Evolutionary conservation across 2,329 filamentous ascomycete species (phyloP), one percentile per base, ranked within the genome.

Genomic region (Lanzia echinophila): DNA sequence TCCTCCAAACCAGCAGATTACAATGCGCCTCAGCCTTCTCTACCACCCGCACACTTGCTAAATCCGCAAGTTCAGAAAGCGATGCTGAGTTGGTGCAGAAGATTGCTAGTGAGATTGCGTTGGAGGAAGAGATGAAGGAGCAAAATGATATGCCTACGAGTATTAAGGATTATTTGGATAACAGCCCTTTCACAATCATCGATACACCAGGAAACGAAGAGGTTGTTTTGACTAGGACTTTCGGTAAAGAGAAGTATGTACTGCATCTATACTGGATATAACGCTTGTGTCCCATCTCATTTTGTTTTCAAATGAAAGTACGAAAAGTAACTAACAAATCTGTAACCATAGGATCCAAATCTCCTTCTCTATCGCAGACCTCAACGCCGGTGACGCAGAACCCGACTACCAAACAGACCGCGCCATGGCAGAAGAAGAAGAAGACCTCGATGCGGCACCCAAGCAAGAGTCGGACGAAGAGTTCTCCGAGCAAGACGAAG

Each of bases 201-300:
- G 94, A 99, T 72, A 82, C 79, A 32, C 78, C 86, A 28, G 94
- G 94, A 58, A 81, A 90, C 71, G 88, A 97, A 75, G 90, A 96
- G 63, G 88, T 99, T 62, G 79, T 87, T 66, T 79, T 99, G 62
- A 87, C 83, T 57, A 87, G 91, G 67, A 86, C 81, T 60, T 92
- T 88, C 67, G 88, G 87, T 65, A 85, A 95, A 59, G 94, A 99
- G 77, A 89, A 86, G 90, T 94, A 73, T 72, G 84, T 38, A 22
- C 11, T 17, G 10, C 3, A 20, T 15, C 13, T 44, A 43, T 20
- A 20, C 22, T 11, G 4, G 34, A 24, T 6, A 24, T 6, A 28
- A 28, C 24, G 4, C 4, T 28, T 28, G 8, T 28, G 8, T 28
- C 24, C 24, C 22, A 10, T 1, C 50, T 48, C 71, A 63, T 75